Conservation (phyloP, 2,329 filamentous ascomycete species). For the Blastomyces emzantsi region DNA sequence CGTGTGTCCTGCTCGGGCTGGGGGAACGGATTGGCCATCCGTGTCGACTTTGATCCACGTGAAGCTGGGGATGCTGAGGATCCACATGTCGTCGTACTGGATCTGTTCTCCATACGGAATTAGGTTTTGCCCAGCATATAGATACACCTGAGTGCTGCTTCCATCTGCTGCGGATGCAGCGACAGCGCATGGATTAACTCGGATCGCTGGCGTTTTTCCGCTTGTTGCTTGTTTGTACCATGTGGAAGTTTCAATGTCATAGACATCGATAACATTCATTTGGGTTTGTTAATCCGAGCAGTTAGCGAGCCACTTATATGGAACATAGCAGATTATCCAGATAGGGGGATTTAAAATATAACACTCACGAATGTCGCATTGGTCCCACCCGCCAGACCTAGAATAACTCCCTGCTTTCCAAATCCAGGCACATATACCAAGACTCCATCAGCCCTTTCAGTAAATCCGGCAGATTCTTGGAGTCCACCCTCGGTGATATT, state of each 20-base stretch:
- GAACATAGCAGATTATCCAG: not conserved
- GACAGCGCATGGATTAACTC: conserved; percentile 61
- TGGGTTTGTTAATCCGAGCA: conserved; percentile 35
- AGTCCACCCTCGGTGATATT: conserved; percentile 66
- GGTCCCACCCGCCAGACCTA: conserved; percentile 69
- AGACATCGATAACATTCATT: conserved; percentile 71
- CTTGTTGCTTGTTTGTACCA: conserved; percentile 69
- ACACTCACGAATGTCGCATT: conserved; percentile 53
- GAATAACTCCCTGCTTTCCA: conserved; percentile 62
- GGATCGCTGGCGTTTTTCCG: conserved; percentile 50
- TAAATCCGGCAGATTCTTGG: conserved; percentile 57
- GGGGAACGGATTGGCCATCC: conserved; percentile 38
- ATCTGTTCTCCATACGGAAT: conserved; percentile 50
- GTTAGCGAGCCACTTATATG: not conserved
- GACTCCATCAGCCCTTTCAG: conserved; percentile 63
- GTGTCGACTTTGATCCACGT: conserved; percentile 63
- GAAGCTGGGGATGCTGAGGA: conserved; percentile 69
- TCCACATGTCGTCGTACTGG: conserved; percentile 67
- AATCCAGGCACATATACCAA: conserved; percentile 70
- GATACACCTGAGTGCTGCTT: conserved; percentile 66
- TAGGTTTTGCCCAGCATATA: conserved; percentile 69
- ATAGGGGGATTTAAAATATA: not conserved
- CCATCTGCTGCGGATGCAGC: conserved; percentile 64
- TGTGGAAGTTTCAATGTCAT: conserved; percentile 58
- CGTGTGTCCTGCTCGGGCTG: conserved; percentile 61